These are phyloP conservation scores for Eucalyptus polyanthemos DNA, from an alignment of 345 rosid genomes.

Conservation along the genomic window DNA sequence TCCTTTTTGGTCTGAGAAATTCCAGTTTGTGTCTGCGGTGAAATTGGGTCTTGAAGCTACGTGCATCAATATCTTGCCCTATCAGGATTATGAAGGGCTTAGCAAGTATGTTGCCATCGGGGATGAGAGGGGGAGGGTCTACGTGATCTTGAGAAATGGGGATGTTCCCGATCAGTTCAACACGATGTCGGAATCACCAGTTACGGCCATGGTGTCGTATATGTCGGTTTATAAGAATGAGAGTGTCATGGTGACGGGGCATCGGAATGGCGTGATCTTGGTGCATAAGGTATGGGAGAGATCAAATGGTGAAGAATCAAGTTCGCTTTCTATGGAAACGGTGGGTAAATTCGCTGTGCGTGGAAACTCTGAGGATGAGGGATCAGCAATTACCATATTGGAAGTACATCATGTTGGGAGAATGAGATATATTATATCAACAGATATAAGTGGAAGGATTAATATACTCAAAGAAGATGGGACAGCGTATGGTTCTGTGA, in stretches of 20 bases:
- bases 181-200: constrained; percentile 39
- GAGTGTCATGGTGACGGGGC: constrained; percentile 71
- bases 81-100: constrained; percentile 67
- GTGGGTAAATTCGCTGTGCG: constrained; percentile 27
- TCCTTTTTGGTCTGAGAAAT: constrained; percentile 85
- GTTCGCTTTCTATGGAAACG: constrained; percentile 36
- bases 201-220: constrained; percentile 71
- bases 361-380: constrained; percentile 23
- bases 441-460: constrained; percentile 54
- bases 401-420: constrained; percentile 94
- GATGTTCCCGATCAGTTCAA: constrained; percentile 60
- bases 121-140: constrained; percentile 65
- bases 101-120: constrained; percentile 89
- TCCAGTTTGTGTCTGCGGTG: constrained; percentile 80
- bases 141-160: constrained; percentile 67
- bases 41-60: constrained; percentile 57
- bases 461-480: constrained; percentile 64
- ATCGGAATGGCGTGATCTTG: constrained; percentile 51
- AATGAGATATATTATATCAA: constrained; percentile 50
- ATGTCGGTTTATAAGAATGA: constrained; percentile 65
- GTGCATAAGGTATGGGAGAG: constrained; percentile 58
- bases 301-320: constrained; percentile 54
- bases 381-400: constrained; percentile 31
- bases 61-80: constrained; percentile 65
- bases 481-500: constrained; percentile 54